Base-by-base conservation (phyloP, 129 eudicot species). In the Arctium lappa region DNA sequence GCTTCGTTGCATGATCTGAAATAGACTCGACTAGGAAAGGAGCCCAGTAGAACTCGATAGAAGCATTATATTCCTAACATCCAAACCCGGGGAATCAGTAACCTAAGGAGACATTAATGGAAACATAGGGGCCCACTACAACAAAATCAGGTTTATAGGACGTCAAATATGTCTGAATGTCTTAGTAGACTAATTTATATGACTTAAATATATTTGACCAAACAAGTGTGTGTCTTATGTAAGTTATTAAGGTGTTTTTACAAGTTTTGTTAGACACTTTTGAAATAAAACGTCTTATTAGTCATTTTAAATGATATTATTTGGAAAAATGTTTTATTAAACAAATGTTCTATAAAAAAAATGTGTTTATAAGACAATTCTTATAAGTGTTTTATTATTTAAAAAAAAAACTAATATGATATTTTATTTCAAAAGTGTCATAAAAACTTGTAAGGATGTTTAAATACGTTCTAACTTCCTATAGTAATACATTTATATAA, bases 11-110 rank as follows among this genome's bases (percentile, higher is more conserved):
- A 69, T 96, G 97, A 80, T 96, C 98, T 34, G 99, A 96, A 71
- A 91, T 96, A 2, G 99, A 91, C 75, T 96, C 99, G 6, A 91
- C 91, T 36, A 96, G 82, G 86, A 96, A 96, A 7, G 99, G 99
- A 73, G 98, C 98, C 99, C 99, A 96, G 83, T 93, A 96, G 89
- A 83, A 96, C 83, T 96, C 99, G 22, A 96, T 92, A 40, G 98
- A 82, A 72, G 95, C 94, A 79, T 93, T 96, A 86, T 90, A 96
- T 29, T 93, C 99, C 99, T 95, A 80, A 78, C 32, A 82, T 78
- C 34, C 62, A 42, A 30, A 22, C 40, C n/a, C 40, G 37, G 30
- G 2, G 33, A 5, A 13, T 84, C 42, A 12, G 38, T 81, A 22
- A 34, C 3, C 6, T 12, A 6, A 0, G 6, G 63, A 44, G 71